These are phyloP conservation scores for Cladosporium oxysporum DNA, from an alignment of 2,329 filamentous ascomycete genomes.

Conservation along the genomic window DNA sequence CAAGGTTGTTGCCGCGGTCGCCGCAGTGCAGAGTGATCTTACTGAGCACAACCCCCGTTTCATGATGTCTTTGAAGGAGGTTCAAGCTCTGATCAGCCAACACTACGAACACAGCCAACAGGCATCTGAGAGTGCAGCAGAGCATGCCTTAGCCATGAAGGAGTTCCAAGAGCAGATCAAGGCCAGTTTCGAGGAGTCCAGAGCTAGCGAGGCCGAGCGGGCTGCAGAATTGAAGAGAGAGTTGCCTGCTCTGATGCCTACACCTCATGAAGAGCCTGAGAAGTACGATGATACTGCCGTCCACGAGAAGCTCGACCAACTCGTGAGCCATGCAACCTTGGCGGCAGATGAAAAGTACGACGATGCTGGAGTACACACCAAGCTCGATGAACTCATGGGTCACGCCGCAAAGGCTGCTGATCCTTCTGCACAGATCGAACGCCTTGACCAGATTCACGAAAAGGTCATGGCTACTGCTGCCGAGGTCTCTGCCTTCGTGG, in stretches of 20 bases:
- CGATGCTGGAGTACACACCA: slow-evolving; percentile 49
- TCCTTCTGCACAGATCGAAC: slow-evolving; percentile 73
- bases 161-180: slow-evolving; percentile 47
- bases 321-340: slow-evolving; percentile 57
- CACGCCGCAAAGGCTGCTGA: slow-evolving; percentile 68
- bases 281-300: slow-evolving; percentile 60
- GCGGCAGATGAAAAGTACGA: slow-evolving; percentile 63
- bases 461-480: slow-evolving; percentile 82
- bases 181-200: slow-evolving; percentile 46
- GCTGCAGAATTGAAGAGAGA: slow-evolving; percentile 46
- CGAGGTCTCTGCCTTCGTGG: slow-evolving; percentile 81
- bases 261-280: slow-evolving; percentile 42
- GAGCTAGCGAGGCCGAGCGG: slow-evolving; percentile 41
- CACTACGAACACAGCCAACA: slow-evolving; percentile 87
- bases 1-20: slow-evolving; percentile 71
- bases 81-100: slow-evolving; percentile 78
- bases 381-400: slow-evolving; percentile 58
- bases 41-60: slow-evolving; percentile 86
- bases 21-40: slow-evolving; percentile 75
- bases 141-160: slow-evolving; percentile 45
- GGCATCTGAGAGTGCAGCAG: slow-evolving; percentile 38
- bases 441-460: slow-evolving; percentile 84
- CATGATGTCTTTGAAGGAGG: slow-evolving; percentile 79
- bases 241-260: slow-evolving; percentile 48
- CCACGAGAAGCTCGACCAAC: slow-evolving; percentile 50